Evolutionary conservation across 2,329 filamentous ascomycete genomes (phyloP).

Genomic region (Talaromyces sp.): DNA sequence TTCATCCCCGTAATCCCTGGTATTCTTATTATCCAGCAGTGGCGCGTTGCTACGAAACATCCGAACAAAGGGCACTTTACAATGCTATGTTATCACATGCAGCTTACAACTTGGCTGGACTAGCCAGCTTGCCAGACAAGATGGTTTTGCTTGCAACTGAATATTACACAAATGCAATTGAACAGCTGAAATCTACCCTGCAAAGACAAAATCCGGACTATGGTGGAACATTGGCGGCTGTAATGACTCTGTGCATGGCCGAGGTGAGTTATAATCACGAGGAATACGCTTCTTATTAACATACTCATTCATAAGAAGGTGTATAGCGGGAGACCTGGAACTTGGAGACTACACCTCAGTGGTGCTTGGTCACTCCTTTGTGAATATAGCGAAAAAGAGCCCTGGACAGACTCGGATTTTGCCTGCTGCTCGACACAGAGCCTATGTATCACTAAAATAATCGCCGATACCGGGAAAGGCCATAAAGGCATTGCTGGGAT

Average conservation of each 20-base stretch:
- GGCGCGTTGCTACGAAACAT: constrained; percentile 8
- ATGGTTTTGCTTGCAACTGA: constrained; percentile 1
- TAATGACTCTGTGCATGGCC: constrained; percentile 1
- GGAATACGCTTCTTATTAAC: neutral
- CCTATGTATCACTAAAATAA: constrained; percentile 15
- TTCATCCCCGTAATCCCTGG: constrained; percentile 18
- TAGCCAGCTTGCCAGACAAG: neutral
- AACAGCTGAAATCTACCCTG: neutral
- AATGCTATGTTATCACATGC: constrained; percentile 1
- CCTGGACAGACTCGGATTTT: constrained; percentile 17
- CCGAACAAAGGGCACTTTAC: constrained; percentile 5
- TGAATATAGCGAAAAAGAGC: constrained; percentile 4
- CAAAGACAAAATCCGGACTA: neutral
- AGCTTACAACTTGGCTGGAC: constrained; percentile 3
- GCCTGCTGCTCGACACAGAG: constrained; percentile 16
- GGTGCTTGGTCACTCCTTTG: constrained; percentile 15
- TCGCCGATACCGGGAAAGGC: constrained; percentile 8
- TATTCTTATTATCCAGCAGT: constrained; percentile 16
- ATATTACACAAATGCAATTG: constrained; percentile 1
- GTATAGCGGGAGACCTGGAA: constrained; percentile 15
- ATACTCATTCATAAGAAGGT: constrained; percentile 12
- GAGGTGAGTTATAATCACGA: neutral
- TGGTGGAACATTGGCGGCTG: constrained; percentile 1
- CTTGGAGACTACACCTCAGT: constrained; percentile 16
- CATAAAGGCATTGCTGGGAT: neutral